Evolutionary conservation across 768 basidiomycete species (phyloP).

Genomic region (Sistotremastrum niveocremeum): DNA sequence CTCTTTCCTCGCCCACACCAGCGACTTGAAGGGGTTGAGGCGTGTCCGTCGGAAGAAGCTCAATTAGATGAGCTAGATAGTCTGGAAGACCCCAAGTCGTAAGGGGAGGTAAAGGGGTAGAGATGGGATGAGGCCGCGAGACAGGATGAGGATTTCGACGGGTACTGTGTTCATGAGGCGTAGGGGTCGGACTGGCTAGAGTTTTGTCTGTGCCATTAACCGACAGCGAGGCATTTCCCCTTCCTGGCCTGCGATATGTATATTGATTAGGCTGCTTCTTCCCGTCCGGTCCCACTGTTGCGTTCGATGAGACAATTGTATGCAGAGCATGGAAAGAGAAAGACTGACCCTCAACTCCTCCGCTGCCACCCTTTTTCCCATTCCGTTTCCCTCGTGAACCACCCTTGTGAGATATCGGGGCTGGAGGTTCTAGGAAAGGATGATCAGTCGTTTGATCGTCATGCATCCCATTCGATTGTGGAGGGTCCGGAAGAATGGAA

Average conservation of each 20-base stretch:
- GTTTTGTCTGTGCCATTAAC: conserved; percentile 7
- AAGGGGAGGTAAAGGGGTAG: conserved; percentile 59
- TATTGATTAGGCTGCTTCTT: conserved; percentile 35
- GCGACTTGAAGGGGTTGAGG: conserved; percentile 68
- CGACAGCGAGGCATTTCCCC: conserved; percentile 17
- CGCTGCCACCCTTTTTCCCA: conserved; percentile 11
- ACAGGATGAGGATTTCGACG: conserved; percentile 37
- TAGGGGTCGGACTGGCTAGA: conserved; percentile 14
- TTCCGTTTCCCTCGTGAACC: conserved; percentile 28
- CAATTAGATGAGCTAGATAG: conserved; percentile 77
- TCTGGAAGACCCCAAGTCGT: conserved; percentile 90
- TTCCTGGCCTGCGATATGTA: conserved; percentile 22
- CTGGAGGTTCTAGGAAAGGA: conserved; percentile 2
- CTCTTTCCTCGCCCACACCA: conserved; percentile 37
- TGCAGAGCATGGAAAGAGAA: no score
- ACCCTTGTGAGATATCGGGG: conserved; percentile 12
- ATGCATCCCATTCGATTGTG: no score
- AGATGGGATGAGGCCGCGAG: conserved; percentile 68
- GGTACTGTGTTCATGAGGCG: conserved; percentile 30
- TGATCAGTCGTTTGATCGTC: no score
- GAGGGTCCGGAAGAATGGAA: neutral
- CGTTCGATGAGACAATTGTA: neutral
- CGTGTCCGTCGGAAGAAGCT: conserved; percentile 63
- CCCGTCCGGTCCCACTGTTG: conserved; percentile 5
- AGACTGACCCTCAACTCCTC: neutral